Base-by-base conservation (phyloP, 352 stramenopile species). In the Pythium aristosporum region DNA sequence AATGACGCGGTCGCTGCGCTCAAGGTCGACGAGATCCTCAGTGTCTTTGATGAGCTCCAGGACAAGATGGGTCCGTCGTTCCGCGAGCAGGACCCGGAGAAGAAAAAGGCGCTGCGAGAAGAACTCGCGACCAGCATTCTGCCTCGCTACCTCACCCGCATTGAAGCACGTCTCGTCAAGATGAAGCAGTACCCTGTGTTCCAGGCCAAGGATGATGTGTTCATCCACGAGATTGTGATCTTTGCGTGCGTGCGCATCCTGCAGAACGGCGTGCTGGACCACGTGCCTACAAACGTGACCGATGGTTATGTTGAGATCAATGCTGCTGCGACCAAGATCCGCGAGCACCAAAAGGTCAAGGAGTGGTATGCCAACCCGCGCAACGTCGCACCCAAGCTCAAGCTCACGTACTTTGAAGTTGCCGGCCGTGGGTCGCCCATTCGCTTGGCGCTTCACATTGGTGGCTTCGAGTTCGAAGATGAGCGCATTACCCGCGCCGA, bases 401-500 rank as follows among this genome's bases (percentile, higher is more conserved):
- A 87, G 67, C 71, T 94, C n/a, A 88, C 73, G 16, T 92, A 94
- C 71, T 87, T 92, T 43, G 12, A 32, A 2, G 44, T 58, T 34
- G 58, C 70, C 4, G 83, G 75, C 0, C 78, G 76, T 36, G 85
- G 67, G 10, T 85, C 91, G 60, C 37, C 67, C 1, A 74, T 77
- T 7, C 80, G 86, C 28, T 67, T 92, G 20, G 72, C 72, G 9
- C 77, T 89, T 44, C 72, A 77, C 57, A 75, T 90, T 23, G 86
- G 76, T n/a, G 74, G 73, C 42, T 64, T 94, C 2, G 46, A 68
- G 5, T 92, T 91, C 49, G 70, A 85, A 25, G 82, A 92, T 63
- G 71, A 81, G 20, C 77, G 71, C 30, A 63, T 93, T 18, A 25
- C 43, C 21, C 65, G 65, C 43, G 52, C 42, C 6, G 64, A 85